phyloP scores from a whole-genome alignment of 1,284 basidiomycete genomes.

The Athelia psychrophila region DNA sequence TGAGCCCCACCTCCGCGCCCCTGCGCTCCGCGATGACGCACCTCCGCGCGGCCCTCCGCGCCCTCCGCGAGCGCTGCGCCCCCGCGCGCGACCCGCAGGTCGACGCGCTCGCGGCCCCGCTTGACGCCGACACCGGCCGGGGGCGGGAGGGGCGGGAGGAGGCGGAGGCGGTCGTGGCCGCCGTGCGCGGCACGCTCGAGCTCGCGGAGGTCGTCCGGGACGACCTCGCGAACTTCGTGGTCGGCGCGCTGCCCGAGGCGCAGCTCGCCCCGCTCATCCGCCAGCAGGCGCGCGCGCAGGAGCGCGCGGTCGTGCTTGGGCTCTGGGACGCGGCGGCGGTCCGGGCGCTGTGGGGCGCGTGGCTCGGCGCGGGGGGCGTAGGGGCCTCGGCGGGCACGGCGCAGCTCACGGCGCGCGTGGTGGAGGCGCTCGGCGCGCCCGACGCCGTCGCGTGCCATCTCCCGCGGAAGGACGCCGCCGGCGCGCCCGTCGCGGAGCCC shows the following conservation, averaged over 20 bases:
- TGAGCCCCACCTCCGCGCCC: slow-evolving; percentile 64
- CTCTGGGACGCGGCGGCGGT: slow-evolving; percentile 44
- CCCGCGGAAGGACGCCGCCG: slow-evolving; percentile 21
- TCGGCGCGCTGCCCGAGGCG: slow-evolving; percentile 59
- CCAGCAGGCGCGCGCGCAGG: slow-evolving; percentile 48
- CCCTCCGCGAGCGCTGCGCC: slow-evolving; percentile 58
- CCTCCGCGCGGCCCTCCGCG: slow-evolving; percentile 46
- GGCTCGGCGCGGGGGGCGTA: slow-evolving; percentile 28
- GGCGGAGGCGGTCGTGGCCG: slow-evolving; percentile 41
- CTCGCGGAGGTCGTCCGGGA: slow-evolving; percentile 59
- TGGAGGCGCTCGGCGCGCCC: slow-evolving; percentile 43
- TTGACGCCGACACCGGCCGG: slow-evolving; percentile 32
- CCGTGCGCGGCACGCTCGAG: slow-evolving; percentile 42
- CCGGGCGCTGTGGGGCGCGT: slow-evolving; percentile 34
- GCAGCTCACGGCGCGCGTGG: slow-evolving; percentile 44
- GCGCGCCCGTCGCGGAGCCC: slow-evolving; percentile 9
- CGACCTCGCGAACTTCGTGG: slow-evolving; percentile 58
- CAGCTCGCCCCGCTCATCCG: slow-evolving; percentile 46
- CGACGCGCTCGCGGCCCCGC: slow-evolving; percentile 35
- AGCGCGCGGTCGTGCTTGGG: slow-evolving; percentile 47
- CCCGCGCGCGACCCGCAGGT: slow-evolving; percentile 58
- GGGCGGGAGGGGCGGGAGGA: slow-evolving; percentile 20
- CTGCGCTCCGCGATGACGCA: slow-evolving; percentile 52
- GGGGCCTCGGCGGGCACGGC: slow-evolving; percentile 15
- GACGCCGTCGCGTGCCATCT: slow-evolving; percentile 43